phyloP scores from a whole-genome alignment of 2,329 filamentous ascomycete species.

The Phoma sp. region DNA sequence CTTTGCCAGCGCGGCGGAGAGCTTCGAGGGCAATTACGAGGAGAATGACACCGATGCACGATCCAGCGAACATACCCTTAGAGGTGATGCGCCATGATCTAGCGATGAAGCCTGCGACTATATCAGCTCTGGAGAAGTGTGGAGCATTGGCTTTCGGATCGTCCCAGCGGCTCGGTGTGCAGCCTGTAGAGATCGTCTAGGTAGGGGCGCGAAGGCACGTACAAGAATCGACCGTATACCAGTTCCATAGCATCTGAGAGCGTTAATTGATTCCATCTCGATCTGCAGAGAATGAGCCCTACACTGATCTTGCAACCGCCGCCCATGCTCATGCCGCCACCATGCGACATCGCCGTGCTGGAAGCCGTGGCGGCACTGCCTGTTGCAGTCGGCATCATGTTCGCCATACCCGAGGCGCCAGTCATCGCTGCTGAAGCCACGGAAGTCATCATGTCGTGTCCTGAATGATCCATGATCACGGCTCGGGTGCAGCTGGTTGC shows the following conservation, averaged over 20 bases:
- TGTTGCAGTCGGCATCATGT: conserved; percentile 25
- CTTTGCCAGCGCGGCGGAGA: conserved; percentile 72
- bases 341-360: conserved; percentile 26
- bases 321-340: conserved; percentile 29
- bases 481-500: neutral
- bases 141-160: too few relatives aligned
- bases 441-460: conserved; percentile 9
- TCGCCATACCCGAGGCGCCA: conserved; percentile 16
- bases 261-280: neutral
- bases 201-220: conserved; percentile 3
- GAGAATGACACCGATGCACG: conserved; percentile 78
- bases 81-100: conserved; percentile 72
- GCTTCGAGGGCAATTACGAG: conserved; percentile 75
- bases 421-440: conserved; percentile 21
- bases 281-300: neutral
- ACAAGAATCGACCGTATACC: conserved; percentile 72
- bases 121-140: neutral
- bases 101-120: conserved; percentile 64
- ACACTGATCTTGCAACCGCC: conserved; percentile 43
- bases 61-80: conserved; percentile 75
- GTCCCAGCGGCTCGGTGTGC: too few relatives aligned
- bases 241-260: conserved; percentile 75
- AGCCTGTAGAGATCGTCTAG: neutral
- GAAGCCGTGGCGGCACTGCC: conserved; percentile 28
- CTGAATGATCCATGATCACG: conserved; percentile 13